Evolutionary conservation across 2,329 filamentous ascomycete genomes (phyloP), one percentile per base, ranked within the genome.

Genomic region (Cladobotryum mycophilum): DNA sequence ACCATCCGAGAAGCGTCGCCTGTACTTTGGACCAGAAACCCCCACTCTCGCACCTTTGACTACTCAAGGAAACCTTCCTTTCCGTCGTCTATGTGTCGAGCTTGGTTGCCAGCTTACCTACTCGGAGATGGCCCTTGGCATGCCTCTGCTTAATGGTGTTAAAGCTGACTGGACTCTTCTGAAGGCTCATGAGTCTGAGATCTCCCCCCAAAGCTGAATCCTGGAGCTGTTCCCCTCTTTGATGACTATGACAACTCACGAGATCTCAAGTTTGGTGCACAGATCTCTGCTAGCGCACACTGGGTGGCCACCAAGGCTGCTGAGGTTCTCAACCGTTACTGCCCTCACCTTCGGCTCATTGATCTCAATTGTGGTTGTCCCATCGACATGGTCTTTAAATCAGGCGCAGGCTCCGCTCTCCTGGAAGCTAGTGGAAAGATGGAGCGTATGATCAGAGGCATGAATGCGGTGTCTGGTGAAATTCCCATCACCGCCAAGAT

Each of bases 281-380:
- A 99, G 64, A 91, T 99, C 58, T 88, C 91, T 2, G 90, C 88
- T 34, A 95, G 89, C 70, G 93, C 95, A 66, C 89, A 91, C 13
- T 95, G 89, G 87, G 77, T 90, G 49, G 92, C 88, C 3, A 79
- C 92, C 64, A 96, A 96, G 72, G 85, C 89, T 0, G 88, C 92
- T 1, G 90, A 97, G 66, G 80, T 86, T 3, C 73, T 99, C 43
- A 85, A 85, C 5, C 78, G 79, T 30, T 82, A 87, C 56, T 84
- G 91, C 51, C 91, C 93, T 3, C 82, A 89, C 60, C 78, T 99
- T 17, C 88, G 93, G 35, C 82, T 96, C 37, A 88, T 99, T 57
- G 93, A 99, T 63, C 76, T 99, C 59, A 99, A 99, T 74, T 97
- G 92, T 61, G 93, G 93, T 41, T 99, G 93, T 64, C 93, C 93